Evolutionary conservation across 352 stramenopile genomes (phyloP).

Genomic region (Phytophthora melonis): DNA sequence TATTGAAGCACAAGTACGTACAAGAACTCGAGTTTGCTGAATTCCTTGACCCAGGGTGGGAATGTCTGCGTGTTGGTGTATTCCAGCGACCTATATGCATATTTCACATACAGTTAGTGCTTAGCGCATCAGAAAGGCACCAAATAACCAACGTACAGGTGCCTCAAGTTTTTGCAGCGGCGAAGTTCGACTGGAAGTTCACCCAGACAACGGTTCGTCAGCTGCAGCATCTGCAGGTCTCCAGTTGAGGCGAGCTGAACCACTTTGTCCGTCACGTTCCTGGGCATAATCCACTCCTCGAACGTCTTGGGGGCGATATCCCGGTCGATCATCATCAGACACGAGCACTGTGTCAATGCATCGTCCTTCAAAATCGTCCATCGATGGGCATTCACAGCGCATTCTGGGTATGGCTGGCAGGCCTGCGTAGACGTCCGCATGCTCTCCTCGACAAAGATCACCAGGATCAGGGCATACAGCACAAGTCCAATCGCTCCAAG

Average conservation of each 20-base stretch:
- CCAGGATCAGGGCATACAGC: conserved; percentile 4
- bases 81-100: conserved; percentile 32
- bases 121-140: no score
- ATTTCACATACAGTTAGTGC: neutral
- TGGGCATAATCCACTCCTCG: conserved; percentile 36
- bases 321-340: conserved; percentile 45
- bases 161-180: conserved; percentile 3
- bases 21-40: conserved; percentile 45
- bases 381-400: conserved; percentile 29
- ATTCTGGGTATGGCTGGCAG: conserved; percentile 31
- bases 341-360: conserved; percentile 39
- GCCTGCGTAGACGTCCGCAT: conserved; percentile 12
- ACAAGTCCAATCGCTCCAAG: conserved; percentile 14
- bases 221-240: conserved; percentile 31
- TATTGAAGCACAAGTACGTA: conserved; percentile 7
- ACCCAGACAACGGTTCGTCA: conserved; percentile 37
- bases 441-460: conserved; percentile 24
- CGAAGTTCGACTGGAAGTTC: conserved; percentile 33
- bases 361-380: conserved; percentile 22
- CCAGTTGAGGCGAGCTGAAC: conserved; percentile 23
- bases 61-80: conserved; percentile 43
- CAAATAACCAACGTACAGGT: conserved; percentile 18
- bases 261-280: conserved; percentile 38
- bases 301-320: conserved; percentile 21
- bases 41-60: conserved; percentile 39